A percentile compares a stretch with the other conserved stretches of the same genome.
Evolutionary conservation across 1,284 basidiomycete species (phyloP).

Genomic region (Fomitopsis pinicola): DNA sequence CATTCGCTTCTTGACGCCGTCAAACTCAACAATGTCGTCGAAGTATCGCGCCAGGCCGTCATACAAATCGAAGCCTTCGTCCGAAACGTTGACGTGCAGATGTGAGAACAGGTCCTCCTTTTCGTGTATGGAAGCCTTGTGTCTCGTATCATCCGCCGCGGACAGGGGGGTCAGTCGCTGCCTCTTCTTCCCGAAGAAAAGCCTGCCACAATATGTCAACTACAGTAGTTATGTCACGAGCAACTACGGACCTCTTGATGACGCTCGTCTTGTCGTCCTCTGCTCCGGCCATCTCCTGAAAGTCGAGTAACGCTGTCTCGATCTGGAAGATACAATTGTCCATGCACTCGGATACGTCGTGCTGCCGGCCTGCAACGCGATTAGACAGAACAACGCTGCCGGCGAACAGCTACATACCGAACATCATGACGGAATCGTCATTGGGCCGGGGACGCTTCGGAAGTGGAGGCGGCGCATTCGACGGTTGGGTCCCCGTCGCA

Average conservation of each 20-base stretch:
- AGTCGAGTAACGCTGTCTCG: constrained; percentile 83
- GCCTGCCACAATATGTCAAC: constrained; percentile 37
- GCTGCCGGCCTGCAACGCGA: constrained; percentile 77
- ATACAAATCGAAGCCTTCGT: constrained; percentile 86
- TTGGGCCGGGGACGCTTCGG: constrained; percentile 55
- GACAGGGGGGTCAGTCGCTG: constrained; percentile 68
- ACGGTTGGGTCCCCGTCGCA: constrained; percentile 14
- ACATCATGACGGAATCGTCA: constrained; percentile 84
- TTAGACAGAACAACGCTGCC: not conserved
- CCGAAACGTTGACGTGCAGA: constrained; percentile 88
- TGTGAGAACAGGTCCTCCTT: constrained; percentile 93
- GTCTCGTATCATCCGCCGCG: constrained; percentile 35
- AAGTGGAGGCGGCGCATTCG: constrained; percentile 44
- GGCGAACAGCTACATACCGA: constrained; percentile 47
- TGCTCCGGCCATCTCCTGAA: constrained; percentile 56
- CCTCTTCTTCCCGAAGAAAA: constrained; percentile 83
- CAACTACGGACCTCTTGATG: constrained; percentile 64
- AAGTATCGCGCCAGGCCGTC: constrained; percentile 94
- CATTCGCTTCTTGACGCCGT: constrained; percentile 84
- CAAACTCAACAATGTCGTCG: constrained; percentile 86
- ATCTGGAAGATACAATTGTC: constrained; percentile 99
- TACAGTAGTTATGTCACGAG: not conserved
- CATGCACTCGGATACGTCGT: constrained; percentile 98
- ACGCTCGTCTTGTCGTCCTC: constrained; percentile 64
- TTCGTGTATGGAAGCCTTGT: constrained; percentile 64